Evolutionary conservation across 805 yeast species (phyloP), one percentile per base, ranked within the genome.

Genomic region (Zygotorulaspora danielsina): DNA sequence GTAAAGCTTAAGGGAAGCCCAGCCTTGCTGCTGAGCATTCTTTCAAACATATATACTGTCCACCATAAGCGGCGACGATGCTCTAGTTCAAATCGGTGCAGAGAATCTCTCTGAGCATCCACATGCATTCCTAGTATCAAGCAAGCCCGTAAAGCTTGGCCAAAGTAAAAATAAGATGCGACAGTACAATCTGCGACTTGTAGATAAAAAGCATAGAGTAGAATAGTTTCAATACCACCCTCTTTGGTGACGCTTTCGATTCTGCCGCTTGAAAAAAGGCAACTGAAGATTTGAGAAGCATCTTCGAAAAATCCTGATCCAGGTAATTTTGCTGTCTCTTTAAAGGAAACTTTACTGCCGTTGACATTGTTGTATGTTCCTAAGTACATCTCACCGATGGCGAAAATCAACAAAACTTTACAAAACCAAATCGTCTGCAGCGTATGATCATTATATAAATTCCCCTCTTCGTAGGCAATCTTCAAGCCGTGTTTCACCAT

Each of bases 121-220:
- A 84, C 93, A 58, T 84, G 94, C 78, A 82, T 73, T 2, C 94
- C 94, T 18, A 83, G 59, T 33, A 83, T 77, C 39, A 84, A 65
- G 6, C 87, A 78, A 0, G 89, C 78, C 42, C 89, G 67, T 25
- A 84, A 59, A 0, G 90, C 90, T 42, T 80, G 70, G 2, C 89
- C 89, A 61, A 84, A 81, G 59, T 83, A 84, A 53, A 84, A 81
- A 51, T 84, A 84, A 3, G 89, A 81, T 0, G 89, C 84, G 6
- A 83, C 80, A 1, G 89, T 84, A 54, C 88, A 81, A 55, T 84
- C 94, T 0, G 90, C 90, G 19, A 84, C 90, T 58, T 84, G 94
- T 20, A 84, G 63, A 55, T 81, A 84, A 53, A 84, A 84, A 0
- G 90, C 90, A 62, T 83, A 83, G 12, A 84, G 63, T 18, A 84